A percentile compares a stretch with the other conserved stretches of the same genome.
Evolutionary conservation across 1,284 basidiomycete species (phyloP).

Genomic region (Meripilus lineatus): DNA sequence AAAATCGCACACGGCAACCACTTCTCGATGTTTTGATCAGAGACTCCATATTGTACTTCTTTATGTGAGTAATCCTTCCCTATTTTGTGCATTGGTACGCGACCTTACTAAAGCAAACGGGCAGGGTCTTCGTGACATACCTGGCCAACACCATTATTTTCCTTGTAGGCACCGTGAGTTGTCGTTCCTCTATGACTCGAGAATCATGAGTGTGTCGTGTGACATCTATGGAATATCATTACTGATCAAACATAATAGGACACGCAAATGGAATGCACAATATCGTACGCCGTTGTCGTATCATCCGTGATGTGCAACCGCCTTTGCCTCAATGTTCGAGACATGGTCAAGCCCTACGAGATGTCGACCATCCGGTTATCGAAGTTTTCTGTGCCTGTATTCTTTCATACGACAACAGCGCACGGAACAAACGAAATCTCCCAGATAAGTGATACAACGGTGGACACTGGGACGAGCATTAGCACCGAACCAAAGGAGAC

Average conservation of each 20-base stretch:
- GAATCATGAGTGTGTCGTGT: no score
- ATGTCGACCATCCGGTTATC: no score
- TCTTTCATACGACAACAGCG: no score
- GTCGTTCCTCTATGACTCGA: background rate
- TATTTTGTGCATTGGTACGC: conserved; percentile 1
- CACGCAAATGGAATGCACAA: conserved; percentile 43
- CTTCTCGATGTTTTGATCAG: conserved; percentile 46
- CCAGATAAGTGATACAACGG: no score
- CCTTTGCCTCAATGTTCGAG: conserved; percentile 49
- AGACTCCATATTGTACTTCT: conserved; percentile 52
- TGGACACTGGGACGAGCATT: no score
- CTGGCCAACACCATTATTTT: conserved; percentile 48
- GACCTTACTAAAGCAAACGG: no score
- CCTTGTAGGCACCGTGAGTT: conserved; percentile 39
- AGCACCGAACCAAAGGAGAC: no score
- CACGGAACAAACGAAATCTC: no score
- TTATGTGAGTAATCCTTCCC: conserved; percentile 35
- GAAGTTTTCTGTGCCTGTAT: no score
- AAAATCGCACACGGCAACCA: conserved; percentile 37
- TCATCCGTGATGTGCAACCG: conserved; percentile 52
- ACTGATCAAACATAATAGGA: no score
- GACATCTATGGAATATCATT: no score
- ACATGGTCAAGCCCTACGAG: conserved; percentile 33
- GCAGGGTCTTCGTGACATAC: conserved; percentile 51
- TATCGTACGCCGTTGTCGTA: conserved; percentile 53